Evolutionary conservation across 352 stramenopile genomes (phyloP), one percentile per base, ranked within the genome.

Genomic region (Thalassiosira mediterranea): DNA sequence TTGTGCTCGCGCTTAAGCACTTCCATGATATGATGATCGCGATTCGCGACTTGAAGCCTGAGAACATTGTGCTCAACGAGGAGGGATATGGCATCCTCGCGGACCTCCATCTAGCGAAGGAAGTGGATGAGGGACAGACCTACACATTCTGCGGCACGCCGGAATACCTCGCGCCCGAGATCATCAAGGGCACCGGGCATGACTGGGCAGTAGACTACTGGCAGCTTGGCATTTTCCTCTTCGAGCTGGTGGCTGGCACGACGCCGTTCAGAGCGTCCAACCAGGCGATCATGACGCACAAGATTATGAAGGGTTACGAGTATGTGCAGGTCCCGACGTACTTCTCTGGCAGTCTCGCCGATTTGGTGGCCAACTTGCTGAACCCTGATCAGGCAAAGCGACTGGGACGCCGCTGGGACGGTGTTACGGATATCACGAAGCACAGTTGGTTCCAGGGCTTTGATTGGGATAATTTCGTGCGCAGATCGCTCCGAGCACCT

Each of bases 31-130:
- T 69, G 88, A 90, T 96, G 72, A 96, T 95, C 71, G 93, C 92
- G 4, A 96, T 96, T 57, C 62, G 94, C 48, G 94, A 97, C 69
- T 62, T 97, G 26, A 97, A 97, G 63, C 92, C 94, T 7, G 93
- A 97, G 70, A 98, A 98, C 84, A 72, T 90, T 13, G 69, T 97
- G 56, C 69, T 97, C 1, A 81, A 95, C 78, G 76, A 95, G 49
- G 91, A 96, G 79, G 97, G 97, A 0, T 98, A 99, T 87, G 94
- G 98, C 61, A 98, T 98, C 72, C 87, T 99, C 47, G 95, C 97
- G 7, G 97, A 99, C 86, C 98, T 99, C 87, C 97, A 96, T 23
- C 95, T 99, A 62, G 96, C 97, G 28, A 99, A 98, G 85, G 31
- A 54, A 76, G 94, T 89, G 52, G 83, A 99, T 72, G 81, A 95